Percentiles rank a stretch among this genome's conserved stretches.
Conservation (phyloP, 2,329 filamentous ascomycete species). For the Volutella citrinella region DNA sequence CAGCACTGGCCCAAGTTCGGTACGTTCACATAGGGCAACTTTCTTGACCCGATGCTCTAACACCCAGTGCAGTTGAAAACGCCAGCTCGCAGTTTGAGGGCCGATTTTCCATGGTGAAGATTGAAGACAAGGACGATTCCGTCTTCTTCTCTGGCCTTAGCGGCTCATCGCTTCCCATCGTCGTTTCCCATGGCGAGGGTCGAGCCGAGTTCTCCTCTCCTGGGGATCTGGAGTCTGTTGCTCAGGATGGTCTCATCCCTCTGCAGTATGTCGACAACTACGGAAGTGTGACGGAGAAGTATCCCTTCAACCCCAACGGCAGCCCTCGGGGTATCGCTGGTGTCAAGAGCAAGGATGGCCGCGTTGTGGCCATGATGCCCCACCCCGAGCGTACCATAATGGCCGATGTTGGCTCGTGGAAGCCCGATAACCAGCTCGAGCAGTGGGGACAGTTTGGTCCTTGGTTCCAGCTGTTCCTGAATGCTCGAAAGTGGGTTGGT, state of each 20-base stretch:
- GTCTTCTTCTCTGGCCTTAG: constrained; percentile 25
- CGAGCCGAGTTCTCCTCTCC: constrained; percentile 67
- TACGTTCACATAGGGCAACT: constrained; percentile 8
- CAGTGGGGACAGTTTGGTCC: constrained; percentile 80
- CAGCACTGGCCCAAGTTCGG: constrained; percentile 58
- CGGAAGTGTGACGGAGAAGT: constrained; percentile 71
- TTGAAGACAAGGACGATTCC: constrained; percentile 23
- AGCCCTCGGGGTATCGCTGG: constrained; percentile 78
- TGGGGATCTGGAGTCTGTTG: constrained; percentile 51
- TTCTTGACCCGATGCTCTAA: not conserved
- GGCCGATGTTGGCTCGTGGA: constrained; percentile 73
- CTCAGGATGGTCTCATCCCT: constrained; percentile 67
- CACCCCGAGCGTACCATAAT: constrained; percentile 89
- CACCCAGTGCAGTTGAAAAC: constrained; percentile 59
- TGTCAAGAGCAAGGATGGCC: constrained; percentile 72
- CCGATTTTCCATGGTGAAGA: constrained; percentile 24
- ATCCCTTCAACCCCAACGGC: constrained; percentile 86
- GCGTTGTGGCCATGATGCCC: constrained; percentile 87
- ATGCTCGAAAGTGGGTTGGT: constrained; percentile 83
- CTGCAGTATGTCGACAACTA: constrained; percentile 83
- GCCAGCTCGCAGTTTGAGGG: constrained; percentile 38
- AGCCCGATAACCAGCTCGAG: constrained; percentile 54
- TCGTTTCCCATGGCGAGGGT: constrained; percentile 54
- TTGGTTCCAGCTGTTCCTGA: constrained; percentile 84
- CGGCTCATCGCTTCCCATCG: constrained; percentile 25